Evolutionary conservation across 495 filamentous ascomycete species (phyloP).

Genomic region (Talaromyces adpressus): DNA sequence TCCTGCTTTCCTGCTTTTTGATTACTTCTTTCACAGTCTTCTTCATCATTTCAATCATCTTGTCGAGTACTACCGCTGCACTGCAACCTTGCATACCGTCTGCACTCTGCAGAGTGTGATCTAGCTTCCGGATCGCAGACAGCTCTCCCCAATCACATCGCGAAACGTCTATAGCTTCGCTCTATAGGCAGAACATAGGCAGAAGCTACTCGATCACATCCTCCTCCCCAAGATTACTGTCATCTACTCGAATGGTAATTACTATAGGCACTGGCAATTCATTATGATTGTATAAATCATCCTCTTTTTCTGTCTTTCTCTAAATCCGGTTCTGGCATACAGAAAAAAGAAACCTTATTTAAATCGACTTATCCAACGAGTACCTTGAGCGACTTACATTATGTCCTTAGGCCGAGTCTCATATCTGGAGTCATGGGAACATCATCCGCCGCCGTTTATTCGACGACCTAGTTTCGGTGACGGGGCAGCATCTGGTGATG

Average conservation of each 20-base stretch:
- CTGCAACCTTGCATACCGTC: background rate
- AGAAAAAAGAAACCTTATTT: background rate
- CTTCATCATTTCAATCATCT: background rate
- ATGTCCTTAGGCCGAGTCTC: constrained; percentile 31
- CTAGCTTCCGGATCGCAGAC: background rate
- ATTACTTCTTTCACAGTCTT: background rate
- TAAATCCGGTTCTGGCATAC: background rate
- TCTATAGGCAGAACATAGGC: background rate
- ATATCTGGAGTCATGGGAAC: constrained; percentile 39
- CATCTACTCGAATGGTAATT: background rate
- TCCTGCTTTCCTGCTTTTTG: background rate
- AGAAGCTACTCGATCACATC: background rate
- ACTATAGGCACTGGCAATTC: background rate
- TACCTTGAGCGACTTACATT: background rate
- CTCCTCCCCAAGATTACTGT: background rate
- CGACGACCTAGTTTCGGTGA: constrained; percentile 10
- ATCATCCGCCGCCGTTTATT: constrained; percentile 28
- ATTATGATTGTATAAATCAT: background rate
- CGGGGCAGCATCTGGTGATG: constrained; percentile 20
- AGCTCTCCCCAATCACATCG: background rate
- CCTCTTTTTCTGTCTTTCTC: background rate
- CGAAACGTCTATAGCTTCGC: background rate
- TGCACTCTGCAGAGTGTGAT: background rate
- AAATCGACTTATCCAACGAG: background rate
- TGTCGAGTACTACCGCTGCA: background rate